phyloP scores from a whole-genome alignment of 2,329 filamentous ascomycete genomes.

The Fusarium verticillioides region DNA sequence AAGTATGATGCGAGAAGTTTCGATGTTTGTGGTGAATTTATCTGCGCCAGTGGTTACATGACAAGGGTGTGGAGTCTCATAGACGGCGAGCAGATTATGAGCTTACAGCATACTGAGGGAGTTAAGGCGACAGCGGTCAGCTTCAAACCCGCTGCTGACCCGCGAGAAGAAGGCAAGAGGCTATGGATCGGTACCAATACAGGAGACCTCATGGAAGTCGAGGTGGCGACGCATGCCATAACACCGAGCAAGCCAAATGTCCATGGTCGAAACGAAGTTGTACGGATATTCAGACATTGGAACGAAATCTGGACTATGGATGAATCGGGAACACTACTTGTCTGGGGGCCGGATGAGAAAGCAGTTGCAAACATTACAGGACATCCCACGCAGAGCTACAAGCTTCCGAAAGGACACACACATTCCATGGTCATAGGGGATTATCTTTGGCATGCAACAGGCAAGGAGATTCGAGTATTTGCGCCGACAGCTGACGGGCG shows the following conservation, averaged over 20 bases:
- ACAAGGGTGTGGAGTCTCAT: constrained; percentile 89
- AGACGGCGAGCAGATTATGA: constrained; percentile 85
- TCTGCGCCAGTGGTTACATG: constrained; percentile 87
- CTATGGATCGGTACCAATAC: constrained; percentile 92
- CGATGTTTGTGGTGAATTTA: constrained; percentile 86
- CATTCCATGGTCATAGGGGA: constrained; percentile 90
- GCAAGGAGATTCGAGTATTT: constrained; percentile 89
- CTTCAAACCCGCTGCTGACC: constrained; percentile 84
- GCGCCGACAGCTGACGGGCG: constrained; percentile 76
- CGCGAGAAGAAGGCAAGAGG: constrained; percentile 82
- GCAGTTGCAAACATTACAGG: constrained; percentile 79
- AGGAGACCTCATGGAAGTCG: constrained; percentile 90
- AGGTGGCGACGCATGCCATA: constrained; percentile 79
- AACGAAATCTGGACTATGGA: constrained; percentile 96
- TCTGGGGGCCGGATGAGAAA: constrained; percentile 83
- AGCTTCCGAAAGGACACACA: constrained; percentile 82
- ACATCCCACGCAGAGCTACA: constrained; percentile 77
- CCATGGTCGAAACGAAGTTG: constrained; percentile 82
- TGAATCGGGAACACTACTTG: constrained; percentile 84
- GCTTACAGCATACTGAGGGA: constrained; percentile 84
- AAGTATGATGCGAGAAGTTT: constrained; percentile 89
- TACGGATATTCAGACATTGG: constrained; percentile 85
- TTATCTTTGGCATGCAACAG: constrained; percentile 86
- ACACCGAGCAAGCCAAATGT: constrained; percentile 75
- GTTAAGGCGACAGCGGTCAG: constrained; percentile 82